phyloP scores from a whole-genome alignment of 1,139 yeast species.

The Eremothecium cymbalariae region DNA sequence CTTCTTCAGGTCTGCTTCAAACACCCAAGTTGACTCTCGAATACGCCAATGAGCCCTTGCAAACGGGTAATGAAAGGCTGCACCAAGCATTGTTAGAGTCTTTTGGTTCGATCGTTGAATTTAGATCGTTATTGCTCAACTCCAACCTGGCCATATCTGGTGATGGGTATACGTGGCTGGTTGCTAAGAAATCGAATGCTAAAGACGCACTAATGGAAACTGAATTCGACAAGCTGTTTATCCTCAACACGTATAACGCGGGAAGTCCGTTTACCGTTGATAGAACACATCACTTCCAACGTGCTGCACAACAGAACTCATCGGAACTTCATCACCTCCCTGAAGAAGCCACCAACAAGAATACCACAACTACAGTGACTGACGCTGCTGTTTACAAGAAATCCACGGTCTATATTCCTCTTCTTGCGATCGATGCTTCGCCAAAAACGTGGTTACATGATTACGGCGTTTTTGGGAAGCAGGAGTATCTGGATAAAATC shows the following conservation, averaged over 20 bases:
- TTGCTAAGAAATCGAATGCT: conserved; percentile 43
- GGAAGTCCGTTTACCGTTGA: conserved; percentile 48
- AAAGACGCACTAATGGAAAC: conserved; percentile 25
- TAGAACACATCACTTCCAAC: conserved; percentile 28
- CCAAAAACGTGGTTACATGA: conserved; percentile 61
- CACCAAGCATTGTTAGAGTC: conserved; percentile 43
- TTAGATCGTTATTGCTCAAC: conserved; percentile 52
- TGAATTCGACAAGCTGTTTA: conserved; percentile 41
- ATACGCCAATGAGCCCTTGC: conserved; percentile 36
- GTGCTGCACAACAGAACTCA: conserved; percentile 15
- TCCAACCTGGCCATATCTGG: conserved; percentile 61
- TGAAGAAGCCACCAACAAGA: conserved; percentile 30
- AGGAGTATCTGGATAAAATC: conserved; percentile 53
- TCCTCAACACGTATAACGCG: conserved; percentile 70
- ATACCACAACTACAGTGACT: conserved; percentile 7
- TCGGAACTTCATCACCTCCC: no score
- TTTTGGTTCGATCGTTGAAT: conserved; percentile 63
- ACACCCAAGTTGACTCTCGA: conserved; percentile 35
- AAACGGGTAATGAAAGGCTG: conserved; percentile 25
- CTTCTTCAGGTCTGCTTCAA: conserved; percentile 35
- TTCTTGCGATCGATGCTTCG: conserved; percentile 62
- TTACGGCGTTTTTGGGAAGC: conserved; percentile 72
- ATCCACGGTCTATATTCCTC: conserved; percentile 43
- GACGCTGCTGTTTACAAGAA: conserved; percentile 21
- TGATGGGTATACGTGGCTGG: conserved; percentile 68